Evolutionary conservation across 805 yeast genomes (phyloP).

Genomic region (Cyberlindnera amylophila): DNA sequence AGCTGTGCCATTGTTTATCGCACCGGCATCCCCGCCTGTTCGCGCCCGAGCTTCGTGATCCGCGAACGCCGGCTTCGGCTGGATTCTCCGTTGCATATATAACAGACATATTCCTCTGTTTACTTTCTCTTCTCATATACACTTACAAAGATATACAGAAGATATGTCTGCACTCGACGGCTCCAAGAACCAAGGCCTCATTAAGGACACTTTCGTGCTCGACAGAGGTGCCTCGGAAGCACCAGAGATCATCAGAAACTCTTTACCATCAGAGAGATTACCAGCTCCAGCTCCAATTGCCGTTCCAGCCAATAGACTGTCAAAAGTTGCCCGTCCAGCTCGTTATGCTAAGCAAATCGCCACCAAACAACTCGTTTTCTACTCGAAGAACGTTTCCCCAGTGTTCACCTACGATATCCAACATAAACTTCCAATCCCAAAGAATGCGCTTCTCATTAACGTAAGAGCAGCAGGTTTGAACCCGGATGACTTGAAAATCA

Average conservation of each 20-base stretch:
- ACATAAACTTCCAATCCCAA: conserved; percentile 45
- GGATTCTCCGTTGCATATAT: too few relatives aligned
- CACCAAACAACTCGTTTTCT: conserved; percentile 42
- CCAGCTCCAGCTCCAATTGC: conserved; percentile 8
- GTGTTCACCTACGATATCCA: conserved; percentile 51
- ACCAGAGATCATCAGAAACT: not conserved
- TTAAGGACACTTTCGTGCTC: too few relatives aligned
- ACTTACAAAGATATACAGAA: too few relatives aligned
- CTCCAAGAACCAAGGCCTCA: not conserved
- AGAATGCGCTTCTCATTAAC: conserved; percentile 50
- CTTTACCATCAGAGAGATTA: too few relatives aligned
- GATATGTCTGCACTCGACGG: too few relatives aligned
- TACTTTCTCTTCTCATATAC: too few relatives aligned
- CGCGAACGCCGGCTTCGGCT: conserved; percentile 2
- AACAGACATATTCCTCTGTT: too few relatives aligned
- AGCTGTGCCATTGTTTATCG: not conserved
- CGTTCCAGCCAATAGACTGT: conserved; percentile 17
- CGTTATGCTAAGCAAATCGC: conserved; percentile 52
- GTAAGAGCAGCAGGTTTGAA: conserved; percentile 58
- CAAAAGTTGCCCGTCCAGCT: conserved; percentile 41
- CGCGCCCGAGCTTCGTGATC: not conserved
- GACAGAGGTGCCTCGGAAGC: not conserved
- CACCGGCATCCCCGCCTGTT: not conserved
- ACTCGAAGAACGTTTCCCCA: conserved; percentile 34
- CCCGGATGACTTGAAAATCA: conserved; percentile 61